Evolutionary conservation across 1,139 yeast species (phyloP).

Genomic region (Lodderomyces metapsilosis): DNA sequence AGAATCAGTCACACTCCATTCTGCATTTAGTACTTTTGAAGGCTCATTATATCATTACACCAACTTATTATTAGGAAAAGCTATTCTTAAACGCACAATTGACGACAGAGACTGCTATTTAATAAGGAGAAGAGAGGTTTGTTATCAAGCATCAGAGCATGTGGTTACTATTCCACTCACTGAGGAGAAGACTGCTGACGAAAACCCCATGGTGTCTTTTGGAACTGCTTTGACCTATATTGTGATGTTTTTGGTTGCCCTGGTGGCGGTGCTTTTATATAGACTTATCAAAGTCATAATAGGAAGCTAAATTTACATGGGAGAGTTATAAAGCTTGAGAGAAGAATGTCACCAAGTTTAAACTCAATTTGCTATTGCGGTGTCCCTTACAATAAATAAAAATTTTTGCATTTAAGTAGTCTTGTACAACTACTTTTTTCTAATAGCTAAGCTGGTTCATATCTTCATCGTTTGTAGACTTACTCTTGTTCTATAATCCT

Average conservation of each 20-base stretch:
- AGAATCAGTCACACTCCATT: constrained; percentile 29
- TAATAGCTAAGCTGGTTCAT: no score
- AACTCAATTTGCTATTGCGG: no score
- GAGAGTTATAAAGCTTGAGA: no score
- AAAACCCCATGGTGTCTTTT: constrained; percentile 20
- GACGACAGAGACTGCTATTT: constrained; percentile 32
- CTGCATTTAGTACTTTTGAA: constrained; percentile 34
- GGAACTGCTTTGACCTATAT: constrained; percentile 23
- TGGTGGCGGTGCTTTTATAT: constrained; percentile 23
- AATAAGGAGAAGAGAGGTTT: constrained; percentile 37
- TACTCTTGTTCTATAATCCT: no score
- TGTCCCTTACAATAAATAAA: no score
- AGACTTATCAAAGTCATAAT: constrained; percentile 20
- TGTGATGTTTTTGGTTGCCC: constrained; percentile 20
- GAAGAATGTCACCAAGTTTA: no score
- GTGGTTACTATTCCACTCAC: constrained; percentile 45
- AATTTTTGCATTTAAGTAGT: no score
- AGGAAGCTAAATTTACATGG: background rate
- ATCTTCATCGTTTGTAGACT: no score
- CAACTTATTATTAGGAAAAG: constrained; percentile 38
- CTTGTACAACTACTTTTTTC: no score
- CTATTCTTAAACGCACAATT: constrained; percentile 39
- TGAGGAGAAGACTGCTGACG: constrained; percentile 24
- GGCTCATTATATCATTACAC: constrained; percentile 39
- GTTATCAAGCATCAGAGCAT: constrained; percentile 44